Evolutionary conservation across 2,329 filamentous ascomycete genomes (phyloP), one percentile per base, ranked within the genome.

Genomic region (Penicillium rolfsii): DNA sequence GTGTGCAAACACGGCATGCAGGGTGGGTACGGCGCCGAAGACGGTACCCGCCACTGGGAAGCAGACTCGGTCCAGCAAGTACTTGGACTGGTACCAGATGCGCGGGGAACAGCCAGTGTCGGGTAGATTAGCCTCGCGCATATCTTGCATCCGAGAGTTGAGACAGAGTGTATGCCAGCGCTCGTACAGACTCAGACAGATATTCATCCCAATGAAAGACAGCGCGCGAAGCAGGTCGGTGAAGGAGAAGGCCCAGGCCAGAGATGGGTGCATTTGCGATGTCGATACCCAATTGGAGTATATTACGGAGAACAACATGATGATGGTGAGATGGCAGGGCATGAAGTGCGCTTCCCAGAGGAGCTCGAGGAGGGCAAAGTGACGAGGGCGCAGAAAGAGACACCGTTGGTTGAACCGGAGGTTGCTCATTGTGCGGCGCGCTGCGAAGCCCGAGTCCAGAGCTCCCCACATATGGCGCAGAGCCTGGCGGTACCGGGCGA

Each of bases 391-490:
- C 22, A 88, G 71, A 49, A 67, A 64, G 11, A 63, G 48, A 45
- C 61, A 66, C 11, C 65, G 62, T n/a, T 64, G 54, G 35, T 65
- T 48, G 33, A 64, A 61, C 9, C 65, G 64, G 16, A 70, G 45
- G 22, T 64, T 67, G 36, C 66, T 57, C 40, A 81, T 77, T 5
- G 83, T 76, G 70, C 85, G 85, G 58, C 85, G 81, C 61, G 89
- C 75, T 11, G 87, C 84, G 67, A 84, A 91, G 2, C 89, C 89
- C 16, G 85, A 87, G 70, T 91, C 89, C 22, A 91, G 78, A 60
- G 87, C 84, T 67, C 89, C 89, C 89, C 89, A 91, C 89, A 91
- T 91, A 76, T 91, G 89, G 63, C 89, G 84, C 57, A 90, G 76
- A 49, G 88, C 89, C 76, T 91, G 89, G 74, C 86, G 87, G 73